Conservation (phyloP, 73 alveolate species). For the Breviolum minutum region DNA sequence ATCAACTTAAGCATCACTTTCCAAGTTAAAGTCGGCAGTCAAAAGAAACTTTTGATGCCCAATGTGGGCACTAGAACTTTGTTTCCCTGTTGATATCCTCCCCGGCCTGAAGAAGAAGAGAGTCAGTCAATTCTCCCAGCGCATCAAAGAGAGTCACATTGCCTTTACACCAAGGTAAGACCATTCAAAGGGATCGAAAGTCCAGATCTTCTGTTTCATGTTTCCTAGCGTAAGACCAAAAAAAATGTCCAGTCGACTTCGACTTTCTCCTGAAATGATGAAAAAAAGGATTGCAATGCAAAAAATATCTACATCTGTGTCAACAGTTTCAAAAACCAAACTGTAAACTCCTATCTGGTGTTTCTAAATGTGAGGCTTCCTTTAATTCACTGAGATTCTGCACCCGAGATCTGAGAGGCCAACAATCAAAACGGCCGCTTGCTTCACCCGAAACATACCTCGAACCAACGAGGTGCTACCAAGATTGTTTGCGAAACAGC, state of each 20-base stretch:
- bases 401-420: background rate
- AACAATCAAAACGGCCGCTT: conserved; percentile 12
- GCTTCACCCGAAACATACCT: conserved; percentile 36
- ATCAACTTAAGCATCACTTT: too few relatives aligned
- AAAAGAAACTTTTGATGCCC: too few relatives aligned
- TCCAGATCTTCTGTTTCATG: background rate
- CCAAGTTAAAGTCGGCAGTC: too few relatives aligned
- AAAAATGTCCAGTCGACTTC: too few relatives aligned
- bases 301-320: too few relatives aligned
- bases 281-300: too few relatives aligned
- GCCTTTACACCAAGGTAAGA: background rate
- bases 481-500: too few relatives aligned
- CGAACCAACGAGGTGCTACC: background rate
- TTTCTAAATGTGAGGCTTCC: too few relatives aligned
- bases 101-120: conserved; percentile 10
- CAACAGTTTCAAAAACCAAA: too few relatives aligned
- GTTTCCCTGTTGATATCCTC: background rate
- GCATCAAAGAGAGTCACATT: conserved; percentile 47
- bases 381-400: background rate
- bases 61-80: background rate
- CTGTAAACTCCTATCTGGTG: too few relatives aligned
- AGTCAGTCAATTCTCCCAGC: conserved; percentile 27
- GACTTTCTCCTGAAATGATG: background rate
- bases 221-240: background rate
- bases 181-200: background rate